These are phyloP conservation scores for Dothistroma septosporum DNA, from an alignment of 2,329 filamentous ascomycete genomes.

Conservation along the genomic window DNA sequence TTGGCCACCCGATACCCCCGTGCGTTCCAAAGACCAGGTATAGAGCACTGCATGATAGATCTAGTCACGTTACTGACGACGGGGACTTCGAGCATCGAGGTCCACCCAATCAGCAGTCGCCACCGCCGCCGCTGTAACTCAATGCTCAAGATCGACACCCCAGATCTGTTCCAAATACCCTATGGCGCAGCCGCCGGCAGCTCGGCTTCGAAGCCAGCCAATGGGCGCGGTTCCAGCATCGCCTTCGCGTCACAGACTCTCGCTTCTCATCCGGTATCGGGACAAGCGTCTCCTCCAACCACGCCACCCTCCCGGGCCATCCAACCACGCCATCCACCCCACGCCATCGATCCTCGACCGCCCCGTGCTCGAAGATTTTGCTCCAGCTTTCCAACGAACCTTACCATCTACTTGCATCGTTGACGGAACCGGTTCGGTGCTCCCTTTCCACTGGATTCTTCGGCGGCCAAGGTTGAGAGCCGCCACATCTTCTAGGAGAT, in stretches of 20 bases:
- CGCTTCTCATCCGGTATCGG: not conserved
- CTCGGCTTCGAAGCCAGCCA: not conserved
- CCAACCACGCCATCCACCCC: too few relatives aligned
- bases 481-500: too few relatives aligned
- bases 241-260: not conserved
- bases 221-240: not conserved
- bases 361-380: too few relatives aligned
- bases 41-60: not conserved
- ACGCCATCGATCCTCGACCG: too few relatives aligned
- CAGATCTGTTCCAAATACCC: not conserved
- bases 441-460: not conserved
- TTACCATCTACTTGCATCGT: not conserved
- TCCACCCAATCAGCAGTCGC: too few relatives aligned
- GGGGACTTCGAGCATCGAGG: not conserved
- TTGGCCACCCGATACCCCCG: too few relatives aligned
- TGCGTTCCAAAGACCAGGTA: not conserved
- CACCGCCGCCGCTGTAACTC: too few relatives aligned
- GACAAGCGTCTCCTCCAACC: not conserved
- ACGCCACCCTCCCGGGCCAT: not conserved
- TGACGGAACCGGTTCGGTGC: not conserved
- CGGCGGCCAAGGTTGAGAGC: not conserved
- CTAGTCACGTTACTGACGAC: not conserved
- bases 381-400: not conserved
- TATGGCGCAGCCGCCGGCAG: not conserved
- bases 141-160: not conserved